These are phyloP conservation scores for Fusarium torreyae DNA, from an alignment of 2,329 filamentous ascomycete species.

Conservation along the genomic window DNA sequence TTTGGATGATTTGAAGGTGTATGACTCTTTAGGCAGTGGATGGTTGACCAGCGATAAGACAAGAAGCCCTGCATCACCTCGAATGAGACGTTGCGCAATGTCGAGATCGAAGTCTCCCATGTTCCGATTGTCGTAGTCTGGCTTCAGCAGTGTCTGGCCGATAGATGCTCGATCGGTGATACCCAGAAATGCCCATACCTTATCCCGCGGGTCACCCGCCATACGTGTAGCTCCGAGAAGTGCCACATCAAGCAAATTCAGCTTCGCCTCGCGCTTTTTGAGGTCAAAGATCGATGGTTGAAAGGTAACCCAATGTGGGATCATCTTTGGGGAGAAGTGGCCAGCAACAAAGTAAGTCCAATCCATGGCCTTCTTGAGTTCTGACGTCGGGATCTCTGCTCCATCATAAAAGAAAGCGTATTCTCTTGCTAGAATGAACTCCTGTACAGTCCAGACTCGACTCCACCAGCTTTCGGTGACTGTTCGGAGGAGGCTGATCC, in stretches of 20 bases:
- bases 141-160: not conserved
- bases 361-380: constrained; percentile 25
- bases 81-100: constrained; percentile 17
- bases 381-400: not conserved
- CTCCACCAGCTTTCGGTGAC: constrained; percentile 36
- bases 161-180: constrained; percentile 3
- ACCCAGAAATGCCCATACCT: constrained; percentile 28
- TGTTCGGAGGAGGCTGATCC: constrained; percentile 3
- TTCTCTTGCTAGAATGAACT: constrained; percentile 25
- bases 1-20: constrained; percentile 17
- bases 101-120: constrained; percentile 30
- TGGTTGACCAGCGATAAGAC: constrained; percentile 15
- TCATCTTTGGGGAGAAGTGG: constrained; percentile 4
- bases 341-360: constrained; percentile 28
- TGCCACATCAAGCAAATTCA: constrained; percentile 15
- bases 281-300: constrained; percentile 29
- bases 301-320: constrained; percentile 9
- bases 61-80: constrained; percentile 8
- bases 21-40: constrained; percentile 11
- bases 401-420: constrained; percentile 24
- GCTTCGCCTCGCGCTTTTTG: not conserved
- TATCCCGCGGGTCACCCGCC: constrained; percentile 22
- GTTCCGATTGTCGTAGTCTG: constrained; percentile 14
- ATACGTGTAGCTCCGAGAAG: constrained; percentile 25
- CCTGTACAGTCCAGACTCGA: constrained; percentile 29